phyloP scores from a whole-genome alignment of 1,284 basidiomycete species.

The Pseudozyma thailandica region DNA sequence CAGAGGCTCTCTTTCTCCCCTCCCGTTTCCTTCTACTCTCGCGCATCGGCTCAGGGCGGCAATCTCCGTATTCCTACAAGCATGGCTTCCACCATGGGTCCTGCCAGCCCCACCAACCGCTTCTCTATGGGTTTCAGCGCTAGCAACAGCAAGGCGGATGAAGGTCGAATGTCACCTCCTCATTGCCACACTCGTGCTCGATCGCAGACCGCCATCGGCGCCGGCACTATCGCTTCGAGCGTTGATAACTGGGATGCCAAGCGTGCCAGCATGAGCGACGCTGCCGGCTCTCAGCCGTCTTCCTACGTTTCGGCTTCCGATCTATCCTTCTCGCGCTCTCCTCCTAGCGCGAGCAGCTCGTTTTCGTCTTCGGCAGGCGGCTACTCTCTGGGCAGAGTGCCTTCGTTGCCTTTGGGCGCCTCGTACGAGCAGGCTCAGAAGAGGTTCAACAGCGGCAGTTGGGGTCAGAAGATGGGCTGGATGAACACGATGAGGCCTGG shows the following conservation, averaged over 20 bases:
- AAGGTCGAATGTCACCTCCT: conserved; percentile 30
- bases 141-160: conserved; percentile 13
- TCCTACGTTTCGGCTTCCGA: conserved; percentile 43
- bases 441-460: conserved; percentile 53
- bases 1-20: conserved; percentile 42
- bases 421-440: conserved; percentile 57
- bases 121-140: conserved; percentile 38
- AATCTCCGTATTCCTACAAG: conserved; percentile 29
- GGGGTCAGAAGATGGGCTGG: conserved; percentile 49
- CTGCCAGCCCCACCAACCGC: conserved; percentile 33
- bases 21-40: conserved; percentile 41
- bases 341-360: conserved; percentile 31
- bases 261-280: conserved; percentile 17
- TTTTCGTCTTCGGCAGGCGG: conserved; percentile 26
- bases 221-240: conserved; percentile 19
- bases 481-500: conserved; percentile 43
- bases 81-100: conserved; percentile 37
- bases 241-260: conserved; percentile 26
- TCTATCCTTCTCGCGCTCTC: conserved; percentile 38
- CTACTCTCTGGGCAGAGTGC: conserved; percentile 47
- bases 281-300: conserved; percentile 28
- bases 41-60: conserved; percentile 23
- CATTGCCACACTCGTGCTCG: conserved; percentile 37
- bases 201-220: conserved; percentile 41
- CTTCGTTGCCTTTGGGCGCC: conserved; percentile 43